Conservation (phyloP, 192 early-diverging fungal species). For the Coemansia sp. region DNA sequence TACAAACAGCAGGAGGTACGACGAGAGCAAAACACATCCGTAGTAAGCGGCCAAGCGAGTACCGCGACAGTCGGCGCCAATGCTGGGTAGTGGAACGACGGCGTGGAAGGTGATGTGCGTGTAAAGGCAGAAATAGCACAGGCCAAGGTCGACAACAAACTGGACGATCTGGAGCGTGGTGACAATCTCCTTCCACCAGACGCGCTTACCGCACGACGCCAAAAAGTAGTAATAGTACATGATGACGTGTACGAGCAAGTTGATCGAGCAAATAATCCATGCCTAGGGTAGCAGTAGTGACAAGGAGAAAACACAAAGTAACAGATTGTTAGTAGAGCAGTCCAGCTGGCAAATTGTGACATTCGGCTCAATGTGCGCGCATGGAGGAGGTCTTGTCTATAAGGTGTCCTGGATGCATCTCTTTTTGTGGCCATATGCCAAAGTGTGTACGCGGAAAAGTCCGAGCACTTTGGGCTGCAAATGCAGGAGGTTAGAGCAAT, state of each 20-base stretch:
- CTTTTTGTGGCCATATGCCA: background rate
- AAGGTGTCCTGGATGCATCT: background rate
- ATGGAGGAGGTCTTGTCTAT: background rate
- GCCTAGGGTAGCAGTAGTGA: constrained; percentile 23
- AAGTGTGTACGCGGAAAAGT: no score
- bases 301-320: background rate
- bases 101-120: constrained; percentile 71
- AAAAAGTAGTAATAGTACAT: constrained; percentile 94
- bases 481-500: background rate
- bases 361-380: background rate
- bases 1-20: constrained; percentile 84
- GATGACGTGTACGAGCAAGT: constrained; percentile 85
- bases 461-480: no score
- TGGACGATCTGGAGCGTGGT: constrained; percentile 93
- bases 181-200: constrained; percentile 93
- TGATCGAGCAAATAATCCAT: constrained; percentile 61
- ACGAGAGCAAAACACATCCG: constrained; percentile 73
- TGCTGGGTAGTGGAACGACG: constrained; percentile 60
- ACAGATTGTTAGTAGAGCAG: background rate
- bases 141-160: constrained; percentile 81
- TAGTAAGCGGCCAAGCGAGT: constrained; percentile 72
- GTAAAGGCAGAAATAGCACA: constrained; percentile 85
- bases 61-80: constrained; percentile 71
- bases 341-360: background rate
- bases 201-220: constrained; percentile 69